These are phyloP conservation scores for Lodderomyces pseudojiufengensis DNA, from an alignment of 1,139 yeast species.

Conservation along the genomic window DNA sequence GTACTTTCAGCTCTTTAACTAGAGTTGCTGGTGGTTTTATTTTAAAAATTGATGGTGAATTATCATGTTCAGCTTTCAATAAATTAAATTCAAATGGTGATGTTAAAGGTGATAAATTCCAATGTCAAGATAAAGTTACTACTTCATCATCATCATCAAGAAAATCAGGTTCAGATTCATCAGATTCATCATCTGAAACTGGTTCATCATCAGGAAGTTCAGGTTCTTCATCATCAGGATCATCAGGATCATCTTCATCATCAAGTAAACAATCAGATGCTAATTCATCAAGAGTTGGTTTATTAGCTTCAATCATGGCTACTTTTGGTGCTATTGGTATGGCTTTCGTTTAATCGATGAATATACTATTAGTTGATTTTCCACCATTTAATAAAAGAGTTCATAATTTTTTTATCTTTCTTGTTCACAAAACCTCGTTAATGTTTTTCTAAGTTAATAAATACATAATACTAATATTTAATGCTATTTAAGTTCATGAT, in stretches of 20 bases:
- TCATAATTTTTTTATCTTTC: background rate
- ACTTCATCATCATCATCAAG: slow-evolving; percentile 45
- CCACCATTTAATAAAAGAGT: no score
- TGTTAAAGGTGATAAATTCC: slow-evolving; percentile 85
- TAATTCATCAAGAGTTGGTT: slow-evolving; percentile 32
- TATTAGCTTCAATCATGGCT: slow-evolving; percentile 51
- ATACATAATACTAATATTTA: slow-evolving; percentile 1
- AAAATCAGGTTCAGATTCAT: slow-evolving; percentile 29
- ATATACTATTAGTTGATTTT: no score
- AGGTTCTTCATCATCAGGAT: slow-evolving; percentile 16
- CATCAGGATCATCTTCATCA: slow-evolving; percentile 21
- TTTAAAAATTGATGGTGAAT: slow-evolving; percentile 72
- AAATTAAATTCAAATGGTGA: slow-evolving; percentile 65
- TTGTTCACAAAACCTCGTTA: background rate
- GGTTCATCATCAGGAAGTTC: slow-evolving; percentile 24
- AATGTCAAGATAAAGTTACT: slow-evolving; percentile 67
- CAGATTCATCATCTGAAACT: slow-evolving; percentile 25
- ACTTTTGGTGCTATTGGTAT: slow-evolving; percentile 61
- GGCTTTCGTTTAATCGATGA: slow-evolving; percentile 53
- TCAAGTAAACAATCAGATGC: slow-evolving; percentile 17
- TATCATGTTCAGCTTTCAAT: slow-evolving; percentile 78
- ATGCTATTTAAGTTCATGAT: no score
- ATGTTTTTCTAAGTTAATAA: slow-evolving; percentile 1
- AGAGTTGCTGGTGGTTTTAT: slow-evolving; percentile 90
- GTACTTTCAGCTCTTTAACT: slow-evolving; percentile 66